These are phyloP conservation scores for Extremus antarcticus DNA, from an alignment of 495 filamentous ascomycete species.

Conservation along the genomic window DNA sequence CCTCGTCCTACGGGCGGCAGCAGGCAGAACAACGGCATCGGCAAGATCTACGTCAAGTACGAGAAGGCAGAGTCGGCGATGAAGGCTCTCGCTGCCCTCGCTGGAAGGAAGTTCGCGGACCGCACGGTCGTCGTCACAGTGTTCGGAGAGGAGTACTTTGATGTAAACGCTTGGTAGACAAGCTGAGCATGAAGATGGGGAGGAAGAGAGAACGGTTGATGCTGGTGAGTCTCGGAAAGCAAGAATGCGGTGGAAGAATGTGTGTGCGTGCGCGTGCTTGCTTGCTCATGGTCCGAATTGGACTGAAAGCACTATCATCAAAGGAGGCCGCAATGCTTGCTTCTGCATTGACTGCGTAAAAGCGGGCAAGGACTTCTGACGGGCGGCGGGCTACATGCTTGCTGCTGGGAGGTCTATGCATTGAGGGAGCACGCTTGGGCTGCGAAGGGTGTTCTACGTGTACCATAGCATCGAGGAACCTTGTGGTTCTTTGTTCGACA, in stretches of 20 bases:
- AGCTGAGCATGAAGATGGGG: too few relatives aligned
- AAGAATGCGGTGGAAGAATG: neutral
- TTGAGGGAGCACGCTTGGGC: neutral
- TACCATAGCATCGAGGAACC: neutral
- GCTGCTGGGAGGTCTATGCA: neutral
- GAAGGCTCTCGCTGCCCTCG: conserved; percentile 72
- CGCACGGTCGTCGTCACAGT: conserved; percentile 93
- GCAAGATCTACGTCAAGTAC: conserved; percentile 96
- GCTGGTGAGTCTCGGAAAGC: neutral
- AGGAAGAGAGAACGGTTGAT: neutral
- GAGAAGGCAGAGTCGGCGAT: conserved; percentile 67
- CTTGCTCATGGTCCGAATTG: too few relatives aligned
- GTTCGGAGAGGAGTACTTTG: conserved; percentile 58
- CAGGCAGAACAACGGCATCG: conserved; percentile 74
- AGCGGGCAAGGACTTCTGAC: neutral
- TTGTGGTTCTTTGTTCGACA: neutral
- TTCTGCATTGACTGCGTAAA: neutral
- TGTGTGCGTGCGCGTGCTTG: neutral
- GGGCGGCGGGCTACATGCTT: neutral
- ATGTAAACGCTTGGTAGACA: conserved; percentile 27
- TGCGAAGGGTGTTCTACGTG: conserved; percentile 1
- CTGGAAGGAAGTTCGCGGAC: conserved; percentile 89
- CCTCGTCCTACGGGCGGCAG: conserved; percentile 75
- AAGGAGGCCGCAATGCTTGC: neutral
- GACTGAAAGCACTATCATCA: too few relatives aligned